Conservation (phyloP, 2,329 filamentous ascomycete genomes). For the Fonsecaea erecta region DNA sequence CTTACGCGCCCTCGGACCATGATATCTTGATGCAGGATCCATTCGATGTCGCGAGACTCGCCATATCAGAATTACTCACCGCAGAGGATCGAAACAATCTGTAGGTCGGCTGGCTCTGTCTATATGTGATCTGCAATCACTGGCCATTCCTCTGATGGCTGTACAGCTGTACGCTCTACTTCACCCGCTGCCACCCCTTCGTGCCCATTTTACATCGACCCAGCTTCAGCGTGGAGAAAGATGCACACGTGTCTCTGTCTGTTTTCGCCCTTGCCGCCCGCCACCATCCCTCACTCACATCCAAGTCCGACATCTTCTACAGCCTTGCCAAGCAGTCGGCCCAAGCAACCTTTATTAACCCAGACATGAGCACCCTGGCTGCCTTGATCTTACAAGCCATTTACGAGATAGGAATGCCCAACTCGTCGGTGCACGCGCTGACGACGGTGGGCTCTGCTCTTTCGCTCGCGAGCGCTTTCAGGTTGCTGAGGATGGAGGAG, state of each 20-base stretch:
- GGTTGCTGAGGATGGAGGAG: constrained; percentile 11
- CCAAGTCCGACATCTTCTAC: constrained; percentile 13
- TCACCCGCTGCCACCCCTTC: constrained; percentile 4
- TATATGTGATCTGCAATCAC: not conserved
- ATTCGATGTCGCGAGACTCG: constrained; percentile 6
- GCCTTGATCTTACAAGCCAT: constrained; percentile 8
- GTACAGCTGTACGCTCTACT: not conserved
- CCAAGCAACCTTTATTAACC: constrained; percentile 8
- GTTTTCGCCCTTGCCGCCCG: constrained; percentile 7
- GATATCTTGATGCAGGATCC: constrained; percentile 12
- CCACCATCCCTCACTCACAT: not conserved
- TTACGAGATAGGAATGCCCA: constrained; percentile 13
- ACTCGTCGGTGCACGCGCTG: constrained; percentile 9
- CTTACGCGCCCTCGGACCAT: constrained; percentile 9
- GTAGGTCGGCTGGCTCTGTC: not conserved
- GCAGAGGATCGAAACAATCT: constrained; percentile 5
- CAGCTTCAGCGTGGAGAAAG: constrained; percentile 7
- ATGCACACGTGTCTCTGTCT: constrained; percentile 11
- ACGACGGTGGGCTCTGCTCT: constrained; percentile 4
- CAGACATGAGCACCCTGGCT: constrained; percentile 8
- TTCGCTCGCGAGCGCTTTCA: constrained; percentile 9
- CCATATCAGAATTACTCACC: constrained; percentile 8
- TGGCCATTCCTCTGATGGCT: not conserved
- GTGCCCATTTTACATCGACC: constrained; percentile 1
- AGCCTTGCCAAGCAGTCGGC: constrained; percentile 3